These are phyloP conservation scores for Pythium utonaiense DNA, from an alignment of 352 stramenopile species.

Conservation along the genomic window DNA sequence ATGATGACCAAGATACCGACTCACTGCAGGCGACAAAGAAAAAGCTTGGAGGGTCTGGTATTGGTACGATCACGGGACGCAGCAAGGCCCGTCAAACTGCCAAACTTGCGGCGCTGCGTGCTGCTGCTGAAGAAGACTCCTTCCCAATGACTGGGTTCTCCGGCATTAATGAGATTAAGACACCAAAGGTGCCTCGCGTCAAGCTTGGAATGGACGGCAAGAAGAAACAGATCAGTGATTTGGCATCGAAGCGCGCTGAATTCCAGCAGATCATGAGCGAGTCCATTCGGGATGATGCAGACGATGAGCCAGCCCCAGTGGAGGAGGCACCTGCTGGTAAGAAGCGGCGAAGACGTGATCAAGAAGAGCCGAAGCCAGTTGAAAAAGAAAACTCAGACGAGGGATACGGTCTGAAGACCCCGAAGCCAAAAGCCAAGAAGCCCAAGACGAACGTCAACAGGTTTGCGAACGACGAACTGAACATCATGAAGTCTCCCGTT, in stretches of 20 bases:
- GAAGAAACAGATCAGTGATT: conserved; percentile 26
- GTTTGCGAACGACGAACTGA: conserved; percentile 25
- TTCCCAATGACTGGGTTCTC: conserved; percentile 4
- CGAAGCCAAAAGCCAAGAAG: conserved; percentile 16
- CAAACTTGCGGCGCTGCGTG: conserved; percentile 9
- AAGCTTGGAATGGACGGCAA: conserved; percentile 41
- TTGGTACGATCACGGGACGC: conserved; percentile 6
- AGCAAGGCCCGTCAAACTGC: conserved; percentile 15
- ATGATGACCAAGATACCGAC: background rate
- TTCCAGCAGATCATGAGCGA: conserved; percentile 42
- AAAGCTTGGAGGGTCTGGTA: too few species aligned
- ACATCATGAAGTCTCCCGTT: conserved; percentile 27
- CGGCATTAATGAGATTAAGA: conserved; percentile 54
- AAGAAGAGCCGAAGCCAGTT: background rate
- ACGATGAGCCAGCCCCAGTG: background rate
- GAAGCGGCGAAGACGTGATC: conserved; percentile 11
- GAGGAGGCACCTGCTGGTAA: conserved; percentile 2
- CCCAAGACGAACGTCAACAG: conserved; percentile 4
- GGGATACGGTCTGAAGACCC: conserved; percentile 13
- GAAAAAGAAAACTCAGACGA: background rate
- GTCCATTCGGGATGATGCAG: conserved; percentile 2
- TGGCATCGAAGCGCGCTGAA: conserved; percentile 41
- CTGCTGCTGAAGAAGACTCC: conserved; percentile 2
- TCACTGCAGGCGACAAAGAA: conserved; percentile 8
- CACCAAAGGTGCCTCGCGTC: conserved; percentile 58